Base-by-base conservation (phyloP, 306 rosid genomes). In the Begonia masoniana region DNA sequence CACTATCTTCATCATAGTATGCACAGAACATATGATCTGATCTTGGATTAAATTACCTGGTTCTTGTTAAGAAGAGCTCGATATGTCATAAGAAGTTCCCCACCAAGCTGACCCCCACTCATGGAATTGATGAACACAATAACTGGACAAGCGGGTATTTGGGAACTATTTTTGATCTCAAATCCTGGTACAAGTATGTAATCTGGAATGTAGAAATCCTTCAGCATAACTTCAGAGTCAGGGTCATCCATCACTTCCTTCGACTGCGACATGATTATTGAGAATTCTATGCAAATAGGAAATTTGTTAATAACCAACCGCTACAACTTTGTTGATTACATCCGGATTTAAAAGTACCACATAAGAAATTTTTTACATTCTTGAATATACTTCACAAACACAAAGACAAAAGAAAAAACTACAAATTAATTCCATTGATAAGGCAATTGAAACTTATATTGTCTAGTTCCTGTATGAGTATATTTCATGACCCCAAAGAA, bases 91-190 rank as follows among this genome's bases (percentile, higher is more conserved):
- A 85, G 82, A 61, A 89, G 94, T 21, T 82, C 94, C 17, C 83
- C 83, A 42, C 97, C 97, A 61, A 85, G 84, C 87, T 85, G 97
- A 42, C 94, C 97, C 14, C 97, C 95, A 59, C 97, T 89, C 69
- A 62, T 89, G 47, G 83, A 46, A 59, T 89, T 89, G 10, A 89
- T 79, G 69, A 89, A 85, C 54, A 82, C 95, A 53, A 89, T 42
- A n/a, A 85, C 89, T 1, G 97, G 97, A 61, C 95, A 85, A 0
- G 66, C 52, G 12, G 97, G 97, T 12, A 71, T 26, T 54, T 59
- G 55, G 7, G 63, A 52, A 54, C 17, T 48, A 49, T 63, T 41
- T 10, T 7, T 47, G 31, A 24, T 41, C 62, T 66, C 71, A 3
- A 66, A 50, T 50, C 80, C 87, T 0, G 79, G 53, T 21, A 65